Percentiles rank a stretch among this genome's conserved stretches.
These are phyloP conservation scores for Prototheca wickerhamii DNA, from an alignment of 163 green algal genomes.

Conservation along the genomic window DNA sequence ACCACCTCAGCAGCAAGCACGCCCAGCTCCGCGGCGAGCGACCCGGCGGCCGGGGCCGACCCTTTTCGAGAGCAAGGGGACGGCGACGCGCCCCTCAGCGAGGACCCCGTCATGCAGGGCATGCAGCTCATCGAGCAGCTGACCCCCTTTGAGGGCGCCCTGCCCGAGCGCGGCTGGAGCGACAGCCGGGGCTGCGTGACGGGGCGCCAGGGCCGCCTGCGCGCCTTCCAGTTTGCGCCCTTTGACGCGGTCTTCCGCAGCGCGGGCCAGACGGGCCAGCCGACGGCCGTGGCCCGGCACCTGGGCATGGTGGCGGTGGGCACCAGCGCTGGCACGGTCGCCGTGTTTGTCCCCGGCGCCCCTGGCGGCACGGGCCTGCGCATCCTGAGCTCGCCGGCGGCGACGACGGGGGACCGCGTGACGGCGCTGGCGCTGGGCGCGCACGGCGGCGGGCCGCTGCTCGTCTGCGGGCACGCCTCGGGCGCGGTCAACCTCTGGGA, in stretches of 20 bases:
- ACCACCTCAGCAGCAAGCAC: no score
- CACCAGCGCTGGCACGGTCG: slow-evolving; percentile 5
- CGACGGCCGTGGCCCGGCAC: slow-evolving; percentile 10
- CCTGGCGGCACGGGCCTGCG: background rate
- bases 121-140: background rate
- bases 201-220: slow-evolving; percentile 1
- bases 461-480: slow-evolving; percentile 48
- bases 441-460: slow-evolving; percentile 13
- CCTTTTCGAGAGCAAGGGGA: no score
- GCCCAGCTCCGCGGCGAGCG: no score
- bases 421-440: slow-evolving; percentile 9
- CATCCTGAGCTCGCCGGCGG: background rate
- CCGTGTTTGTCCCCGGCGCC: slow-evolving; percentile 18
- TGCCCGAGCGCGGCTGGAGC: background rate
- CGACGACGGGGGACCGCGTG: slow-evolving; percentile 13
- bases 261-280: background rate
- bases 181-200: slow-evolving; percentile 1
- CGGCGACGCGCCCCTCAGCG: no score
- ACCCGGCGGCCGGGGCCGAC: no score
- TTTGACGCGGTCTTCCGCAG: slow-evolving; percentile 15
- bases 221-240: slow-evolving; percentile 19
- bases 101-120: background rate
- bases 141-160: background rate
- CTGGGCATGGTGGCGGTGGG: slow-evolving; percentile 25
- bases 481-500: slow-evolving; percentile 51